phyloP scores from a whole-genome alignment of 139 green algal species.

The Auxenochlorella pyrenoidosa region DNA sequence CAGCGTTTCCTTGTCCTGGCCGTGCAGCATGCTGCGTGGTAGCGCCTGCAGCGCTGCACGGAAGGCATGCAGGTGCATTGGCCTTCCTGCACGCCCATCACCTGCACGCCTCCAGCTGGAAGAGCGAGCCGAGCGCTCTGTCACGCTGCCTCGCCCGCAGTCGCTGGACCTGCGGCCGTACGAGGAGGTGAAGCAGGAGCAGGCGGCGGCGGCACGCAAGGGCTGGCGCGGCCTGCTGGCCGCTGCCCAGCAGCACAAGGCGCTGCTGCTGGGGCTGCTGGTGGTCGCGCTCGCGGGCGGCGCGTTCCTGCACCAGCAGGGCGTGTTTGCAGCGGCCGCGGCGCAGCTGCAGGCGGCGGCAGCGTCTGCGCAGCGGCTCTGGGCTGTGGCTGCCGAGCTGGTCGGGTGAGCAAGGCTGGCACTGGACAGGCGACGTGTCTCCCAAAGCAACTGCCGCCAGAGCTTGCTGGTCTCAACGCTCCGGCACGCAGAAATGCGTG shows the following conservation, averaged over 20 bases:
- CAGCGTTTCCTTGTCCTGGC: too few relatives aligned
- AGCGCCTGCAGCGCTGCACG: too few relatives aligned
- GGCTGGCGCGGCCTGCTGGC: slow-evolving; percentile 13
- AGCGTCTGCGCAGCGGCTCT: slow-evolving; percentile 12
- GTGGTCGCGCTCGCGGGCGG: not conserved
- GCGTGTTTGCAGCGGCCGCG: slow-evolving; percentile 40
- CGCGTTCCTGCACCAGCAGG: slow-evolving; percentile 4
- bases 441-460: too few relatives aligned
- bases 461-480: too few relatives aligned
- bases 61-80: too few relatives aligned
- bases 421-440: too few relatives aligned
- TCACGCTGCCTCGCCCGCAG: not conserved
- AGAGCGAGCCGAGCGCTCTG: too few relatives aligned
- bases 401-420: not conserved
- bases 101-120: too few relatives aligned
- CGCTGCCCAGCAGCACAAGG: slow-evolving; percentile 1
- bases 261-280: not conserved
- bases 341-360: slow-evolving; percentile 26
- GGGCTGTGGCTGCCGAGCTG: slow-evolving; percentile 23
- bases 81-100: too few relatives aligned
- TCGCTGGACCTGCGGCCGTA: not conserved
- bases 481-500: too few relatives aligned
- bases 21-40: too few relatives aligned
- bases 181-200: slow-evolving; percentile 22
- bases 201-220: not conserved